These are phyloP conservation scores for Diplodia intermedia DNA, from an alignment of 2,329 filamentous ascomycete genomes.

Conservation along the genomic window DNA sequence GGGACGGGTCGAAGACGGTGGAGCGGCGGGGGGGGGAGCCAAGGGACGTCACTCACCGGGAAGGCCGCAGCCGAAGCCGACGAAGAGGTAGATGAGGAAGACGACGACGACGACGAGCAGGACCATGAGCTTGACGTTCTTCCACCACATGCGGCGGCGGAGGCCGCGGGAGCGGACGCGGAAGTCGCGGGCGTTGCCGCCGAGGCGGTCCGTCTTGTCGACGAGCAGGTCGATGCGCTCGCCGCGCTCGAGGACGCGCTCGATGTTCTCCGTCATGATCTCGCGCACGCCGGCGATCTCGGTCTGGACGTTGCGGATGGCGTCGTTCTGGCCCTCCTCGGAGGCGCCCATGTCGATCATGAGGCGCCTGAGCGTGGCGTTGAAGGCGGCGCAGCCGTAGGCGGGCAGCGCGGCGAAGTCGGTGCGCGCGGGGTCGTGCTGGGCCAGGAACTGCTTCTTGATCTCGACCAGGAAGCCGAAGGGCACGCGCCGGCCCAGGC, in stretches of 20 bases:
- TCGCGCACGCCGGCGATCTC: conserved; percentile 93
- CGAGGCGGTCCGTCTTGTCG: conserved; percentile 93
- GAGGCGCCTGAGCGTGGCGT: conserved; percentile 74
- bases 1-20: too few species aligned
- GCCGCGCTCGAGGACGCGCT: conserved; percentile 81
- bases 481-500: conserved; percentile 83
- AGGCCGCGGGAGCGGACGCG: conserved; percentile 83
- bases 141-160: conserved; percentile 98
- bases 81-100: conserved; percentile 73
- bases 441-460: conserved; percentile 81
- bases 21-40: too few species aligned
- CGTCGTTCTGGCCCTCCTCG: conserved; percentile 76
- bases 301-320: conserved; percentile 79
- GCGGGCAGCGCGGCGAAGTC: conserved; percentile 81
- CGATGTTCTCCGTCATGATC: conserved; percentile 96
- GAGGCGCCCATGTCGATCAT: conserved; percentile 88
- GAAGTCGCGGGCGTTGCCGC: conserved; percentile 88
- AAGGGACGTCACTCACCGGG: conserved; percentile 55
- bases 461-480: conserved; percentile 93
- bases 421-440: conserved; percentile 70
- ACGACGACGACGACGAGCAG: conserved; percentile 74
- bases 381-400: conserved; percentile 91
- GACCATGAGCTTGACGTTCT: conserved; percentile 95
- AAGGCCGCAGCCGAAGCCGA: conserved; percentile 75
- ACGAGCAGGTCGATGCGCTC: conserved; percentile 93